Evolutionary conservation across 352 stramenopile species (phyloP), one percentile per base, ranked within the genome.

Genomic region (Aphanomyces astaci): DNA sequence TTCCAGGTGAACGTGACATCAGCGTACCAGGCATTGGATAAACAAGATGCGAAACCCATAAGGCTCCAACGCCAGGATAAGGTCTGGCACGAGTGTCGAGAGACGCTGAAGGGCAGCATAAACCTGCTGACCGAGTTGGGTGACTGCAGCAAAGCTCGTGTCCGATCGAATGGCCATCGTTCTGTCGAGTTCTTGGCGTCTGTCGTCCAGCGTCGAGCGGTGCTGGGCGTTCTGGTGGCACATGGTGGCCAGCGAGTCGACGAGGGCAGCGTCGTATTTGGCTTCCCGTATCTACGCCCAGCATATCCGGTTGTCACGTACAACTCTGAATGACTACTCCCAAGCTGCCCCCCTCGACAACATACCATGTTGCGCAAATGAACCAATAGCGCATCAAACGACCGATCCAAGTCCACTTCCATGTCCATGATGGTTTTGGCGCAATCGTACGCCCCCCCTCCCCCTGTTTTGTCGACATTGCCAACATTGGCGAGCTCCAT

Each of bases 21-120:
- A n/a, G 0, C 48, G n/a, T 55, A 55, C 48, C 10, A 55, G 48
- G n/a, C 48, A 55, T 30, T 55, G 48, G 27, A 55, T 55, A 55
- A 55, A 55, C 10, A 55, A 30, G 0, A 55, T 55, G n/a, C 48
- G 48, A 55, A 55, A 55, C 13, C 48, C 48, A 22, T 55, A 55
- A 7, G 48, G n/a, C 2, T 55, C 48, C 0, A 55, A 55, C 27
- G 48, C 27, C 36, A 43, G 7, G 36, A 43, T 15, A 15, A 43
- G 36, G 15, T 43, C 36, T 7, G 36, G 36, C 7, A 43, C 36
- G 36, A 43, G 36, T 15, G 36, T 43, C 36, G 36, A 7, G 7
- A 43, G 15, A 15, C 15, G 7, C 36, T 43, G 36, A 15, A 43
- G 36, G 36, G 36, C 36, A 15, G 36, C 15, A 43, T 15, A 43